Conservation (phyloP, 2,329 filamentous ascomycete genomes). For the Phialocephala sp. region DNA sequence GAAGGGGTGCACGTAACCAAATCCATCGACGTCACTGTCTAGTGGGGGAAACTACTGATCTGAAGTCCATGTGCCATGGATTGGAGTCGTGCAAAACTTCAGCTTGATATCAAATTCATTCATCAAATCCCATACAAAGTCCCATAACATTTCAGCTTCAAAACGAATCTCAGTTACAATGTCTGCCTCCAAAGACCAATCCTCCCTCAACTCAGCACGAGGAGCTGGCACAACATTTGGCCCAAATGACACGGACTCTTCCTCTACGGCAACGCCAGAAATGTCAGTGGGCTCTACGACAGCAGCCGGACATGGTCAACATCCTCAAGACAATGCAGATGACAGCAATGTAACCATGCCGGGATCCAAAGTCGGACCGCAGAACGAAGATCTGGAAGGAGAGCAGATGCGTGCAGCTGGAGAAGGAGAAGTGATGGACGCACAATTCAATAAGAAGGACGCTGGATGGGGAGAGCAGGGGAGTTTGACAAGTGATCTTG, state of each 20-base stretch:
- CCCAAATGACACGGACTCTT: slow-evolving; percentile 32
- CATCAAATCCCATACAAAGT: not conserved
- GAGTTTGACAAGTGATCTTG: slow-evolving; percentile 40
- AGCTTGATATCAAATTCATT: not conserved
- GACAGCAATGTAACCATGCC: slow-evolving; percentile 37
- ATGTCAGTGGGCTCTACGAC: slow-evolving; percentile 40
- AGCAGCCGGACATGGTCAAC: slow-evolving; percentile 40
- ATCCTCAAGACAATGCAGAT: slow-evolving; percentile 40
- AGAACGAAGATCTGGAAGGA: slow-evolving; percentile 42
- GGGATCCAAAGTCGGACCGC: slow-evolving; percentile 37
- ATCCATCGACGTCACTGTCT: slow-evolving; percentile 5
- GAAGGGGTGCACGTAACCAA: slow-evolving; percentile 5
- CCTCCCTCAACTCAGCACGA: slow-evolving; percentile 34
- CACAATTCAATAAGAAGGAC: slow-evolving; percentile 42
- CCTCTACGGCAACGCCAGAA: slow-evolving; percentile 35
- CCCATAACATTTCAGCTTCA: not conserved
- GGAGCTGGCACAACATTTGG: slow-evolving; percentile 38
- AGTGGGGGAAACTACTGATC: slow-evolving; percentile 4
- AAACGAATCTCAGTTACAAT: slow-evolving; percentile 22
- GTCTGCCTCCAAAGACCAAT: slow-evolving; percentile 41
- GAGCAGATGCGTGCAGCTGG: slow-evolving; percentile 41
- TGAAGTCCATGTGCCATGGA: slow-evolving; percentile 7
- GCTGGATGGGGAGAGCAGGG: slow-evolving; percentile 42
- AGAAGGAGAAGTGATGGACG: slow-evolving; percentile 42
- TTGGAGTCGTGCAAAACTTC: not conserved